Evolutionary conservation across 2,329 filamentous ascomycete genomes (phyloP).

Genomic region (Cladophialophora chaetospira): DNA sequence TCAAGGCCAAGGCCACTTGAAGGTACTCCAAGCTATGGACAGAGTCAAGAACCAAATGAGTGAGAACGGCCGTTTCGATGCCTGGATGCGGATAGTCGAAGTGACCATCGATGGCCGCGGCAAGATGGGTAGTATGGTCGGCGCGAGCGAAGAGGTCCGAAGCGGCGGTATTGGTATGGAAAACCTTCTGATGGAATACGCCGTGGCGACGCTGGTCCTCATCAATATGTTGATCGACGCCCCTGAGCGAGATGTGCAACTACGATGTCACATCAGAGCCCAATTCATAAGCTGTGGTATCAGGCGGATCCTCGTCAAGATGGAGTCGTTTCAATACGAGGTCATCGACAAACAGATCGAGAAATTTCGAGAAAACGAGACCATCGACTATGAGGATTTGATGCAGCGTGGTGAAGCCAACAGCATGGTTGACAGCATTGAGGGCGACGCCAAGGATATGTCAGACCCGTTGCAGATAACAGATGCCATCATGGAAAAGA

Average conservation of each 20-base stretch:
- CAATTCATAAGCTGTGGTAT: conserved; percentile 96
- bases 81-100: conserved; percentile 98
- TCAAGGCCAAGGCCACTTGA: conserved; percentile 82
- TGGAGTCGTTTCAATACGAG: conserved; percentile 98
- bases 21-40: conserved; percentile 92
- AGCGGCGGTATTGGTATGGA: conserved; percentile 98
- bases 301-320: conserved; percentile 90
- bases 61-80: conserved; percentile 94
- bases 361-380: conserved; percentile 87
- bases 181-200: conserved; percentile 98
- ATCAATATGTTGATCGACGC: conserved; percentile 97
- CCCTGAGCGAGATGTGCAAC: conserved; percentile 81
- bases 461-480: conserved; percentile 91
- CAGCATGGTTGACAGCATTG: conserved; percentile 84
- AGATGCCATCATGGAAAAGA: conserved; percentile 84
- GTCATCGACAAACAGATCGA: conserved; percentile 98
- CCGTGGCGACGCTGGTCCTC: conserved; percentile 88
- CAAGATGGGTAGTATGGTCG: conserved; percentile 98
- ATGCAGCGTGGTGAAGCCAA: conserved; percentile 87
- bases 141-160: conserved; percentile 92
- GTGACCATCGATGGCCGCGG: conserved; percentile 95
- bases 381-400: conserved; percentile 97
- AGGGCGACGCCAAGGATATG: conserved; percentile 85
- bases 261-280: conserved; percentile 90
- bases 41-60: conserved; percentile 82